These are phyloP conservation scores for Larix sibirica DNA, from an alignment of 83 land plant species.

Conservation along the genomic window DNA sequence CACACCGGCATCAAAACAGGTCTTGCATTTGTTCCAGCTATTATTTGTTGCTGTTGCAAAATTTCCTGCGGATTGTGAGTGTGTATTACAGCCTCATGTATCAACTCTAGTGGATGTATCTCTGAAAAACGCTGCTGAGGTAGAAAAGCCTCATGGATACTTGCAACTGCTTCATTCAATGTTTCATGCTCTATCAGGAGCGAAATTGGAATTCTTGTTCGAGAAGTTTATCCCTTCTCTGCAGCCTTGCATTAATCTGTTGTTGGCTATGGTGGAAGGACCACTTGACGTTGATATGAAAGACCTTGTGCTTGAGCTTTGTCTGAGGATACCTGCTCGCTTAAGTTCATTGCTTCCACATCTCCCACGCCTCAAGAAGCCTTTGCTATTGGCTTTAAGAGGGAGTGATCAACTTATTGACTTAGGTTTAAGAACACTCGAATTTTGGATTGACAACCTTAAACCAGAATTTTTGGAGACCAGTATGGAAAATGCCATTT, in stretches of 20 bases:
- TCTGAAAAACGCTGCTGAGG: constrained; percentile 89
- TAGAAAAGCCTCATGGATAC: constrained; percentile 97
- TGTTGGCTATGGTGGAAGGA: constrained; percentile 94
- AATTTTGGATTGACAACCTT: constrained; percentile 98
- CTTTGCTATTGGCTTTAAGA: constrained; percentile 87
- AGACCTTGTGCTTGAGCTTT: constrained; percentile 90
- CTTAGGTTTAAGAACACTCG: constrained; percentile 89
- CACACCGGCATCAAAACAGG: constrained; percentile 87
- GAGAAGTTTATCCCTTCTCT: constrained; percentile 80
- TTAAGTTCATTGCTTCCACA: constrained; percentile 93
- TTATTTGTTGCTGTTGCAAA: constrained; percentile 89
- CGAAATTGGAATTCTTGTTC: constrained; percentile 88
- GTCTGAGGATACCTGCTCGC: constrained; percentile 93
- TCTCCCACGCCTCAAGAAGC: constrained; percentile 97
- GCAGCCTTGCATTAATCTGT: constrained; percentile 92
- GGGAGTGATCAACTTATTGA: constrained; percentile 93
- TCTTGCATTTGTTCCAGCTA: constrained; percentile 87
- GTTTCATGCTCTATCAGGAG: constrained; percentile 87
- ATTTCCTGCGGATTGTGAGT: constrained; percentile 86
- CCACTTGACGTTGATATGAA: constrained; percentile 92
- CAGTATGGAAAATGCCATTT: constrained; percentile 93
- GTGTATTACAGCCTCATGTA: constrained; percentile 95
- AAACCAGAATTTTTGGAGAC: constrained; percentile 99
- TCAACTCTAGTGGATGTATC: constrained; percentile 89
- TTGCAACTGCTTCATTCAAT: constrained; percentile 89